Base-by-base conservation (phyloP, 768 basidiomycete genomes). In the Scleroderma bovista region DNA sequence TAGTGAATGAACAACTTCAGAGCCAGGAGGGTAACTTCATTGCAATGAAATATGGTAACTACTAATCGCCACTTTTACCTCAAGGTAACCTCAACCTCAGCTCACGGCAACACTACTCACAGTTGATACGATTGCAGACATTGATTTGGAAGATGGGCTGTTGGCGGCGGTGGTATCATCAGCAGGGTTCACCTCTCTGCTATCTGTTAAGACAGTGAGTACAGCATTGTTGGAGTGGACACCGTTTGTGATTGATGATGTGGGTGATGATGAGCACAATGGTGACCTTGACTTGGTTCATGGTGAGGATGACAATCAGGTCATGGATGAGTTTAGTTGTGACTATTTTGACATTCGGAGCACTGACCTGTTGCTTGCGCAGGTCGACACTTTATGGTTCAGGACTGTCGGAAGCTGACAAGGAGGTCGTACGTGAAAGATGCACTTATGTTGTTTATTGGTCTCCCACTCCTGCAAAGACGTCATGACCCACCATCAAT, bases 221-320 rank as follows among this genome's bases (percentile, higher is more conserved):
- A 85, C 86, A 26, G 88, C 89, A 26, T 74, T 92, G 40, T 86
- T 94, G 86, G 89, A 95, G 64, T 75, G 95, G 38, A 93, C 91
- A 22, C 86, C 87, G 55, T 99, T 99, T 64, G 92, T 92, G n/a
- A 96, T 98, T 52, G 96, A 99, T 61, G 92, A 93, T 67, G 90
- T 85, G 3, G 86, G 24, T 4, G 89, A 91, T 56, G 86, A 86
- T 50, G 88, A 86, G 23, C 84, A 84, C 1, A 86, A 88, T 11
- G 68, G 84, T 63, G 69, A 83, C 64, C 69, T 78, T 7, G 72
- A 69, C 8, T 68, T 71, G 24, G 80, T 75, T 6, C 81, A 79
- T 24, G 72, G 71, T 13, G 44, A n/a, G 10, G 44, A 45, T 19
- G 80, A 75, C 49, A 84, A 86, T 54, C 81, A 81, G 50, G 90